Evolutionary conservation across 371 early-diverging fungal genomes (phyloP), one percentile per base, ranked within the genome.

Genomic region (Parasitella parasitica): DNA sequence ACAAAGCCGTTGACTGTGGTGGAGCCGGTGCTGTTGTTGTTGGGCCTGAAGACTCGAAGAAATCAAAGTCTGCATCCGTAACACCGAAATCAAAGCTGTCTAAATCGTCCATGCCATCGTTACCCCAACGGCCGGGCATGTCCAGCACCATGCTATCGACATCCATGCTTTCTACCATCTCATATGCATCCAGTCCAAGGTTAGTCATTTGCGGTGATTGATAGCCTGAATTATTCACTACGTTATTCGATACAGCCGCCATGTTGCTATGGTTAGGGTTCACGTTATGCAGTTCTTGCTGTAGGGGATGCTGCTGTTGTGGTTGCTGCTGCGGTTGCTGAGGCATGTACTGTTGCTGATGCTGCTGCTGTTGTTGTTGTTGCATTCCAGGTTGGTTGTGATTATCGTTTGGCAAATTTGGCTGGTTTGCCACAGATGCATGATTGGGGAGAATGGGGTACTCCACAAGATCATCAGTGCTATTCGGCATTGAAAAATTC

Each of bases 41-140:
- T 26, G 61, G 13, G 1, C 37, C 49, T 34, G 49, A 35, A 37
- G 70, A 55, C 35, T 62, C 56, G 16, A 81, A 81, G 61, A 76
- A 81, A 41, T 78, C 71, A 39, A 76, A 81, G 57, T 81, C 81
- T 46, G 70, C 81, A 36, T 81, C 81, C 8, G 81, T 81, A 2
- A 81, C 78, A 26, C 75, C 73, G 20, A 78, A 52, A 54, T 75
- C 76, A 50, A 81, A 72, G 34, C 61, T 75, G 41, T 77, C 81
- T 30, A 78, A 46, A 54, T 75, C 67, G n/a, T 60, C 67, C 56
- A 78, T 61, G 11, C 59, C 65, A 46, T 78, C 82, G 1, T 67
- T 72, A 7, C 27, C 48, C 77, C 81, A 77, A 34, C 59, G 39
- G 56, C 67, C 64, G 3, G 74, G 61, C 26, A 67, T 66, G 36